A percentile compares a stretch with the other conserved stretches of the same genome.
phyloP scores from a whole-genome alignment of 305 asterid genomes.

The Coffea humblotiana region DNA sequence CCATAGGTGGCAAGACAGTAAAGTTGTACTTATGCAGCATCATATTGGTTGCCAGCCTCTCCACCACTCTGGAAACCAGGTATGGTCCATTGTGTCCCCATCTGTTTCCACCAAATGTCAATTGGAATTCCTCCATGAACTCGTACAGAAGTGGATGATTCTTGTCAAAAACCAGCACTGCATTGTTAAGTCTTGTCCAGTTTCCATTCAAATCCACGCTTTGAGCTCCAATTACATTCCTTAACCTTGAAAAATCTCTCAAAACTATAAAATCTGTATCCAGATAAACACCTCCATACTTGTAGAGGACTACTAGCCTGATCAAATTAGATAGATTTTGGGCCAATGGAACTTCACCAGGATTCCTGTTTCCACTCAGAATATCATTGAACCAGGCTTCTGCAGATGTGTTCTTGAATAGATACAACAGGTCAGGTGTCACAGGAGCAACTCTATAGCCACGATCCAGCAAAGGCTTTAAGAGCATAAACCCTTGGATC shows the following conservation, averaged over 20 bases:
- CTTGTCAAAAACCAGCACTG: conserved; percentile 59
- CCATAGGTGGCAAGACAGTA: conserved; percentile 50
- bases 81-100: conserved; percentile 94
- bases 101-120: conserved; percentile 57
- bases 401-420: conserved; percentile 52
- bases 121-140: conserved; percentile 70
- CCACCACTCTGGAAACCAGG: conserved; percentile 68
- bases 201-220: conserved; percentile 44
- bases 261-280: conserved; percentile 66
- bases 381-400: conserved; percentile 52
- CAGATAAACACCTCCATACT: conserved; percentile 69
- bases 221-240: conserved; percentile 76
- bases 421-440: conserved; percentile 36
- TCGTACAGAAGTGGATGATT: conserved; percentile 51
- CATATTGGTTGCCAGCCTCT: conserved; percentile 9
- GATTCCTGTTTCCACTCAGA: conserved; percentile 43
- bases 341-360: conserved; percentile 68
- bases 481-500: conserved; percentile 27
- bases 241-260: conserved; percentile 47
- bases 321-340: conserved; percentile 74
- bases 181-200: conserved; percentile 79
- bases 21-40: conserved; percentile 21
- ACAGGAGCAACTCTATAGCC: conserved; percentile 46
- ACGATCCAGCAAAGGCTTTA: conserved; percentile 43
- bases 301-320: conserved; percentile 60